phyloP scores from a whole-genome alignment of 1,139 yeast species.

The Yamadazyma sp. region DNA sequence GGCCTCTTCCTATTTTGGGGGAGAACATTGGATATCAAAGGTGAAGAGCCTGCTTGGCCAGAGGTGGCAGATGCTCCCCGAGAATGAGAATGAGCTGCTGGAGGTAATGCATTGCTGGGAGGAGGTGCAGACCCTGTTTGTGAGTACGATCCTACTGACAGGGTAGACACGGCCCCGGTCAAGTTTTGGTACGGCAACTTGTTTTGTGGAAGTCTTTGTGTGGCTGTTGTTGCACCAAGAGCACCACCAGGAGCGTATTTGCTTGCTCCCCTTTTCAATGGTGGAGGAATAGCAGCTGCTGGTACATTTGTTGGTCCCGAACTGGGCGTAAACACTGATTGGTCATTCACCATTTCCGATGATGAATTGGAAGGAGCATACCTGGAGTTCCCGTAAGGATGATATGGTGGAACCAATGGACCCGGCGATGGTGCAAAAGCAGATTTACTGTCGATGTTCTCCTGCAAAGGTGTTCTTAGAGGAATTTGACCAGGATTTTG shows the following conservation, averaged over 20 bases:
- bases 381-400: slow-evolving; percentile 14
- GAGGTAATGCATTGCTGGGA: not conserved
- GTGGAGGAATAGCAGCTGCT: slow-evolving; percentile 9
- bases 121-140: not conserved
- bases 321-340: slow-evolving; percentile 4
- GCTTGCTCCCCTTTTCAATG: slow-evolving; percentile 10
- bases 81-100: not conserved
- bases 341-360: slow-evolving; percentile 17
- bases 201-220: slow-evolving; percentile 10
- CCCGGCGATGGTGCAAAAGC: slow-evolving; percentile 10
- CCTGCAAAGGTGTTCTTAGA: slow-evolving; percentile 14
- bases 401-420: slow-evolving; percentile 1
- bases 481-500: slow-evolving; percentile 1
- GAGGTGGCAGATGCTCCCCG: not conserved
- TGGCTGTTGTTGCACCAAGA: slow-evolving; percentile 1
- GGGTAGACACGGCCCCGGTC: slow-evolving; percentile 14
- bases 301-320: slow-evolving; percentile 5
- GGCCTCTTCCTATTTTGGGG: slow-evolving; percentile 18
- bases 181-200: slow-evolving; percentile 15
- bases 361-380: slow-evolving; percentile 32
- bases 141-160: slow-evolving; percentile 12
- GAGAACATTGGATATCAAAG: not conserved
- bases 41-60: slow-evolving; percentile 4
- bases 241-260: slow-evolving; percentile 16
- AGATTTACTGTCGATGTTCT: slow-evolving; percentile 11